These are phyloP conservation scores for Xylariaceae sp. DNA, from an alignment of 2,329 filamentous ascomycete species.

Conservation along the genomic window DNA sequence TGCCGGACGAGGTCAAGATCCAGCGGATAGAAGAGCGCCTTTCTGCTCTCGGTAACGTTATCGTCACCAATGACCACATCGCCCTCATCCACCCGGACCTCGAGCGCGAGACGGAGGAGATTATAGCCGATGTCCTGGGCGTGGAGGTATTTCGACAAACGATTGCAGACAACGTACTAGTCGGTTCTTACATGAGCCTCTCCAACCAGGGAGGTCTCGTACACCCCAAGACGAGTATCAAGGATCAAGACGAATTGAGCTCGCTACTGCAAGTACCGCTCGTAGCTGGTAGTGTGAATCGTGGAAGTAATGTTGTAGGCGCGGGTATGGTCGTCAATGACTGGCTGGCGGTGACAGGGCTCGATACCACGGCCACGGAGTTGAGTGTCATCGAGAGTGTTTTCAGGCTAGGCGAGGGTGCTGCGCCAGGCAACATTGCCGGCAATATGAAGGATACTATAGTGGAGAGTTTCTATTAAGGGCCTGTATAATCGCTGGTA, in stretches of 20 bases:
- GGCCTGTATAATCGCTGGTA: no score
- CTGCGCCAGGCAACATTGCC: slow-evolving; percentile 73
- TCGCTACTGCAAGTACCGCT: slow-evolving; percentile 92
- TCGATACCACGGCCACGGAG: slow-evolving; percentile 96
- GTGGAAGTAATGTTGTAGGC: slow-evolving; percentile 90
- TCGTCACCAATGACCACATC: slow-evolving; percentile 94
- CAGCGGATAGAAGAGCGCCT: slow-evolving; percentile 97
- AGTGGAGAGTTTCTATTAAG: slow-evolving; percentile 97
- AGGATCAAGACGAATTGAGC: slow-evolving; percentile 96
- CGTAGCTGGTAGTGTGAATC: slow-evolving; percentile 89
- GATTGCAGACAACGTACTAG: slow-evolving; percentile 93
- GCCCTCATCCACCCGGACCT: slow-evolving; percentile 94
- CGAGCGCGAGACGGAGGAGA: slow-evolving; percentile 97
- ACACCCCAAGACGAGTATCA: slow-evolving; percentile 93
- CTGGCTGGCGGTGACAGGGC: slow-evolving; percentile 90
- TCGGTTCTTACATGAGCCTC: slow-evolving; percentile 93
- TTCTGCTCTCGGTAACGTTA: slow-evolving; percentile 93
- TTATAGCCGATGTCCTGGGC: slow-evolving; percentile 88
- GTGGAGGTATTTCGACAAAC: slow-evolving; percentile 93
- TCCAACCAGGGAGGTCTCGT: slow-evolving; percentile 96
- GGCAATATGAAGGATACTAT: slow-evolving; percentile 92
- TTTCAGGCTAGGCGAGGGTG: slow-evolving; percentile 87
- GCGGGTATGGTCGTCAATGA: slow-evolving; percentile 97
- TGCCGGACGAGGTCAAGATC: slow-evolving; percentile 88
- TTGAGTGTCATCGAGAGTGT: slow-evolving; percentile 94